phyloP scores from a whole-genome alignment of 1,139 yeast genomes.

The Yamadazyma triangularis region DNA sequence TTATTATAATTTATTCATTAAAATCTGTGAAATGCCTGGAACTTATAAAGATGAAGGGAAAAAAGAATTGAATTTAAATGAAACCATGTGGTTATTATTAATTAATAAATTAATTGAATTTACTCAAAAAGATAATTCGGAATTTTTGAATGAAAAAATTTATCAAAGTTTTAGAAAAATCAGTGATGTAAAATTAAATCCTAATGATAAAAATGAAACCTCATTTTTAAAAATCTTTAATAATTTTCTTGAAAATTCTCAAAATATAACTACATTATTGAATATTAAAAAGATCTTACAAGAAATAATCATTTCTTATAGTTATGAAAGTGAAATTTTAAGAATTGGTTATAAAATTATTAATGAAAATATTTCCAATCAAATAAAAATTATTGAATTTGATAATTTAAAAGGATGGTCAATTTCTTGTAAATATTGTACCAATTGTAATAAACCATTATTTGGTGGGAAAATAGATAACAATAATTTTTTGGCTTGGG shows the following conservation, averaged over 20 bases:
- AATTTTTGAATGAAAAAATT: slow-evolving; percentile 37
- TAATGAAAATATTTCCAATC: slow-evolving; percentile 48
- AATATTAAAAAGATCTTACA: slow-evolving; percentile 59
- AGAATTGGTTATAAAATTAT: slow-evolving; percentile 50
- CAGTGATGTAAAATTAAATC: slow-evolving; percentile 35
- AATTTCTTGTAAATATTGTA: slow-evolving; percentile 52
- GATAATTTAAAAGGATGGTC: slow-evolving; percentile 58
- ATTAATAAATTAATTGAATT: slow-evolving; percentile 24
- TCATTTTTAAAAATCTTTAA: slow-evolving; percentile 50
- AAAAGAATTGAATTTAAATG: slow-evolving; percentile 23
- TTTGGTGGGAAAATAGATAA: slow-evolving; percentile 53
- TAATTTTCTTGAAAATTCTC: slow-evolving; percentile 35
- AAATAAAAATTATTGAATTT: slow-evolving; percentile 34
- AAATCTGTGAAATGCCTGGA: background rate
- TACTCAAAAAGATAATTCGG: slow-evolving; percentile 8
- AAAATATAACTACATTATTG: slow-evolving; percentile 41
- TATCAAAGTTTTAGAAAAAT: slow-evolving; percentile 50
- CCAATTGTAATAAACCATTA: slow-evolving; percentile 62
- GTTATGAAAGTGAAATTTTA: slow-evolving; percentile 58
- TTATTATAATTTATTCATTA: too few species aligned
- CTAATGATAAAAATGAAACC: slow-evolving; percentile 22
- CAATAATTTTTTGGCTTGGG: slow-evolving; percentile 47
- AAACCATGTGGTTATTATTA: slow-evolving; percentile 35
- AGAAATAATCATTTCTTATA: slow-evolving; percentile 61
- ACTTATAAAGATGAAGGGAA: slow-evolving; percentile 9